These are phyloP conservation scores for Annulohypoxylon bovei DNA, from an alignment of 495 filamentous ascomycete genomes.

Conservation along the genomic window DNA sequence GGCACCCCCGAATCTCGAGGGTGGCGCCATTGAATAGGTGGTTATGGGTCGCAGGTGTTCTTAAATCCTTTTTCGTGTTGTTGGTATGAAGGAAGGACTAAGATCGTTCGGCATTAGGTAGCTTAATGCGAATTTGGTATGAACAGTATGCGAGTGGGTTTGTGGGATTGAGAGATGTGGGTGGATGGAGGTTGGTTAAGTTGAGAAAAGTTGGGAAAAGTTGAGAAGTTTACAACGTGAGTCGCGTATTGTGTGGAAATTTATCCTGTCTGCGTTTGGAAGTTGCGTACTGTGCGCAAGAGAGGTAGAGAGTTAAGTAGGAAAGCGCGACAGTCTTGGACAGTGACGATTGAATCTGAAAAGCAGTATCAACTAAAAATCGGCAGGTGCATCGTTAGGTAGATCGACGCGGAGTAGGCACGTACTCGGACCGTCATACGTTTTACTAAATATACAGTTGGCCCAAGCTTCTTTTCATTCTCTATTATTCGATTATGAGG, in stretches of 20 bases:
- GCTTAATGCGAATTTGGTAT: constrained; percentile 1
- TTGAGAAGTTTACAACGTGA: not conserved
- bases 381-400: constrained; percentile 21
- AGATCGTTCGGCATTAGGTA: constrained; percentile 24
- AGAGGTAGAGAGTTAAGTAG: not conserved
- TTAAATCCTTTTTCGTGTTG: constrained; percentile 23
- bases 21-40: constrained; percentile 40
- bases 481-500: not conserved
- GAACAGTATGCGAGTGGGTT: not conserved
- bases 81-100: constrained; percentile 16
- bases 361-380: constrained; percentile 11
- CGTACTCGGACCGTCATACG: not conserved
- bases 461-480: not conserved
- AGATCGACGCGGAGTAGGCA: constrained; percentile 19
- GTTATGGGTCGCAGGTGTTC: not conserved
- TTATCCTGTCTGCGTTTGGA: not conserved
- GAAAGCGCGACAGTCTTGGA: not conserved
- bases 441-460: not conserved
- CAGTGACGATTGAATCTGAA: constrained; percentile 11
- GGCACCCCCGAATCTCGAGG: constrained; percentile 45
- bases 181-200: not conserved
- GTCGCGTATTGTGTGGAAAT: not conserved
- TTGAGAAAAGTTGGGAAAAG: not conserved
- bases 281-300: not conserved
- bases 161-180: not conserved